Percentiles rank a stretch among this genome's conserved stretches.
phyloP scores from a whole-genome alignment of 805 yeast genomes.

The Saccharomycopsis sp. region DNA sequence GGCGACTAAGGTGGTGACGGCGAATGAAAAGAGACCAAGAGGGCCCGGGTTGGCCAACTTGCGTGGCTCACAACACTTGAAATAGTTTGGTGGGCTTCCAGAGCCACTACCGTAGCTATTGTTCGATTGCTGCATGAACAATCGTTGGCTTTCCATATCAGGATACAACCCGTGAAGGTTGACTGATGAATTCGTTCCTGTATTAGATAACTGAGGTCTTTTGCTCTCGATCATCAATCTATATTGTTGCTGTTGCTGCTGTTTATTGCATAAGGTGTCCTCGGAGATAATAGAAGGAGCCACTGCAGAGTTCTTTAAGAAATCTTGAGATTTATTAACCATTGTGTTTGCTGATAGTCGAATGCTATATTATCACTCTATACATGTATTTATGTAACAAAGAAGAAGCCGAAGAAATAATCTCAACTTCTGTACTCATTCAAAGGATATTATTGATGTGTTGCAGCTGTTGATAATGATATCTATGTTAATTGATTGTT shows the following conservation, averaged over 20 bases:
- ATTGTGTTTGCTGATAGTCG: neutral
- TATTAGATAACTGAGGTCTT: neutral
- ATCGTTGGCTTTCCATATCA: neutral
- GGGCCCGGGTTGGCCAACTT: constrained; percentile 54
- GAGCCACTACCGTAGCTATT: neutral
- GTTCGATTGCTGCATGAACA: neutral
- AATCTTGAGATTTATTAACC: neutral
- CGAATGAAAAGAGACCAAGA: constrained; percentile 51
- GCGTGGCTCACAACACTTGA: neutral
- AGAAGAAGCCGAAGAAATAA: neutral
- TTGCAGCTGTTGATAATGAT: neutral
- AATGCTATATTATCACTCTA: neutral
- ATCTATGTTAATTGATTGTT: neutral
- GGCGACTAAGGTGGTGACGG: constrained; percentile 55
- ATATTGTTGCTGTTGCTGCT: neutral
- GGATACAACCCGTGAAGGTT: neutral
- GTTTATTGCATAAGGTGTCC: neutral
- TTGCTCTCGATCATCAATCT: neutral
- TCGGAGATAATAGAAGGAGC: neutral
- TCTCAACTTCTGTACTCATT: neutral
- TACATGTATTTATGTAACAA: neutral
- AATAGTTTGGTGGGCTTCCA: neutral
- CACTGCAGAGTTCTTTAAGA: neutral
- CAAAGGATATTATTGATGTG: neutral
- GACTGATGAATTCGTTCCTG: neutral